Evolutionary conservation across 2,329 filamentous ascomycete species (phyloP).

Genomic region (Paramyrothecium sp.): DNA sequence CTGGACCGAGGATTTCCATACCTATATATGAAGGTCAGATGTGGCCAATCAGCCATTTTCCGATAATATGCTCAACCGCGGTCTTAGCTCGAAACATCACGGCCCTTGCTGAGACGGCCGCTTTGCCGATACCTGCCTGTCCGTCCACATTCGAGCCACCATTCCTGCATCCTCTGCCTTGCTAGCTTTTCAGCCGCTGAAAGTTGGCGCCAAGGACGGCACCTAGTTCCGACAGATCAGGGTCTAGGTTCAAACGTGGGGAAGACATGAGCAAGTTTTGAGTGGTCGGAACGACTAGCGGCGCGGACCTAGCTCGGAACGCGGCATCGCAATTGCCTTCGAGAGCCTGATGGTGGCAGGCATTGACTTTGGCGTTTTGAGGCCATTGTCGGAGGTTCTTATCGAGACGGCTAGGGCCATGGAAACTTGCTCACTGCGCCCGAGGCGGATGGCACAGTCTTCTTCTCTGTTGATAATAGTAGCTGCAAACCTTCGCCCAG

Average conservation of each 20-base stretch:
- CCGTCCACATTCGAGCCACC: too few species aligned
- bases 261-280: neutral
- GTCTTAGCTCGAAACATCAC: neutral
- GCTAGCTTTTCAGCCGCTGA: neutral
- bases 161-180: too few species aligned
- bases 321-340: too few species aligned
- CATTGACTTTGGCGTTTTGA: neutral
- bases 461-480: neutral
- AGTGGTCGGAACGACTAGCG: neutral
- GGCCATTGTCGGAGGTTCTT: neutral
- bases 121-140: neutral
- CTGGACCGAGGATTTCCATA: too few species aligned
- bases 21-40: too few species aligned
- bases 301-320: neutral
- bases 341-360: neutral
- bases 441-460: constrained; percentile 1
- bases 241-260: neutral
- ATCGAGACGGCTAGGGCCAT: neutral
- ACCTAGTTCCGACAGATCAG: neutral
- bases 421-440: neutral
- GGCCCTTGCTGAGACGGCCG: neutral
- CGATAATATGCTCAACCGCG: too few species aligned
- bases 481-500: too few species aligned
- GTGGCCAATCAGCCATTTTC: too few species aligned
- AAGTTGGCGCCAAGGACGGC: neutral